Evolutionary conservation across 2,329 filamentous ascomycete species (phyloP), one percentile per base, ranked within the genome.

Genomic region (Phoma sp.): DNA sequence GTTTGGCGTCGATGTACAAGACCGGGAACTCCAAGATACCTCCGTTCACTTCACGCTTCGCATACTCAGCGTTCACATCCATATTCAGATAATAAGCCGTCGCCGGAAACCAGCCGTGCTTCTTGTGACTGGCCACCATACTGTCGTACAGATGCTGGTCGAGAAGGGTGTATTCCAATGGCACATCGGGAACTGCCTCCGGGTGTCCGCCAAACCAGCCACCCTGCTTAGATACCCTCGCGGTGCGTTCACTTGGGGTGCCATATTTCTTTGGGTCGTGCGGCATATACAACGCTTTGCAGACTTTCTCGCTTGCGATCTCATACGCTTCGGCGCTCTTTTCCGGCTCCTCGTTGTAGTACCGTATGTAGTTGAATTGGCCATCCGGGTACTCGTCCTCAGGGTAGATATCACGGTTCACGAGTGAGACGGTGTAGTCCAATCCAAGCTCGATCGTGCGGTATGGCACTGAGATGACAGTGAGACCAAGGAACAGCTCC

Each of bases 381-480:
- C 72, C 74, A 35, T 64, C 69, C 1, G 74, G 71, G 40, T 73
- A 80, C 56, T 80, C 46, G 27, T 77, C 74, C 13, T 65, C 70
- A 0, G 80, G 80, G 57, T 82, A 82, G 8, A 80, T 45, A 0
- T 78, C 73, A 8, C 79, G 75, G 59, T 82, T 75, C 6, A 78
- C 63, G 2, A 69, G 50, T 3, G 70, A 65, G 10, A 78, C 43
- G 8, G 76, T 47, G 7, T 67, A 60, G 0, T 76, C 66, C 22
- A 79, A 61, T 2, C 79, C 80, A 4, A 72, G 57, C 54, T 80
- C 79, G 23, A 80, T 33, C 0, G 67, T 66, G 1, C 66, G 66
- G 51, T 79, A 80, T 0, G 80, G 79, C 0, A 82, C 75, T 29
- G 67, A 58, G 30, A 75, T 54, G 27, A 61, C 55, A 0, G 57